Evolutionary conservation across 129 eudicot species (phyloP), one percentile per base, ranked within the genome.

Genomic region (Tagetes erecta): DNA sequence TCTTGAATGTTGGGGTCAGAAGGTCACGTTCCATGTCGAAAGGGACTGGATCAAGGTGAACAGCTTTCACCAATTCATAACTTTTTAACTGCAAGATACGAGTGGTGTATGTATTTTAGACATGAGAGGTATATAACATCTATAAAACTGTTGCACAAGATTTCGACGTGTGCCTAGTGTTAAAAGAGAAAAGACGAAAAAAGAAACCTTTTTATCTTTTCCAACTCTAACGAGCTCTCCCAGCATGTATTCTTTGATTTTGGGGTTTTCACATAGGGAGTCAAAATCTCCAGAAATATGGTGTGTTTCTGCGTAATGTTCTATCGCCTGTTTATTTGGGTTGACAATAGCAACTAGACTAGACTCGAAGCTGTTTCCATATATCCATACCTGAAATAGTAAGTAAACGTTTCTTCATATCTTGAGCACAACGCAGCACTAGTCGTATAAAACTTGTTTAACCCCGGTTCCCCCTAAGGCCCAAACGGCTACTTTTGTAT

Each of bases 21-120:
- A 92, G 97, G 82, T 92, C 97, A 11, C 96, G 92, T 4, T 92
- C 96, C 82, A 92, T 87, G 85, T 89, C 93, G 47, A 92, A 92
- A 11, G 93, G 97, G 27, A 81, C 83, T 0, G 93, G 96, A 72
- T 92, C 97, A 71, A 92, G 91, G 79, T 92, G 97, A 63, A 92
- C 58, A 14, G 89, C 93, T 83, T 81, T 92, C 42, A 89, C 81
- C 10, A 89, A 72, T 75, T 92, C 96, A 80, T 89, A 92, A 6
- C 97, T 96, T 81, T 92, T 92, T 74, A 92, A 74, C 97, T 92
- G 93, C 86, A 71, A 67, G 10, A 13, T 20, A 20, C 27, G 27
- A 20, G 27, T 20, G 27, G 27, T 20, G 27, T 20, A 20, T 20
- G 27, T 20, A 20, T 20, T 20, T 20, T 20, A 20, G 27, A 20